Percentiles rank a stretch among this genome's conserved stretches.
phyloP scores from a whole-genome alignment of 2,329 filamentous ascomycete genomes.

The Colletotrichum tanaceti region DNA sequence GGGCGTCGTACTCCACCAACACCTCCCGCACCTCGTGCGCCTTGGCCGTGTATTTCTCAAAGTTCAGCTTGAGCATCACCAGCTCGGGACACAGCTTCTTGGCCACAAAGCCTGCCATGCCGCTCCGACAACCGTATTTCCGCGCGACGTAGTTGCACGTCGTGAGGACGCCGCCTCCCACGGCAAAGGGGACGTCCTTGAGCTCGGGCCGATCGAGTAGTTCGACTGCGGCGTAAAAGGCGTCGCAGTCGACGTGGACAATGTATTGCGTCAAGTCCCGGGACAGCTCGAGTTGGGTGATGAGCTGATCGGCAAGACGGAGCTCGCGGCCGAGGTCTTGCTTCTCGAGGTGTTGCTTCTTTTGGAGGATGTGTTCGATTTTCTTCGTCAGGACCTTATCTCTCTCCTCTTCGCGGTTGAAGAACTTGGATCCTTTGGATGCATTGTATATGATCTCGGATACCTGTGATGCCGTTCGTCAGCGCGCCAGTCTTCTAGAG shows the following conservation, averaged over 20 bases:
- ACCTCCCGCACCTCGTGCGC: conserved; percentile 87
- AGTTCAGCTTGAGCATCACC: conserved; percentile 84
- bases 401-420: conserved; percentile 86
- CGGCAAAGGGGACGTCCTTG: conserved; percentile 87
- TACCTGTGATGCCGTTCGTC: conserved; percentile 64
- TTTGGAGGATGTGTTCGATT: conserved; percentile 81
- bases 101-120: conserved; percentile 96
- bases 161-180: conserved; percentile 76
- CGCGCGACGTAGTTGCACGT: conserved; percentile 89
- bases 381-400: conserved; percentile 87
- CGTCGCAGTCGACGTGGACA: conserved; percentile 96
- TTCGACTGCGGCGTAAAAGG: conserved; percentile 96
- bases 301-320: conserved; percentile 82
- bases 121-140: conserved; percentile 89
- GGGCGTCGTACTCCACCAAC: conserved; percentile 85
- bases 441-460: conserved; percentile 97
- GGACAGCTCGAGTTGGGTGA: conserved; percentile 80
- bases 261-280: conserved; percentile 87
- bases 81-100: conserved; percentile 92
- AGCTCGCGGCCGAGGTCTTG: conserved; percentile 79
- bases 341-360: conserved; percentile 80
- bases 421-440: conserved; percentile 96
- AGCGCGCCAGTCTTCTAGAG: neutral
- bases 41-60: conserved; percentile 90
- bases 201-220: conserved; percentile 86